Conservation (phyloP, 805 yeast species). For the Candida endomychidarum region DNA sequence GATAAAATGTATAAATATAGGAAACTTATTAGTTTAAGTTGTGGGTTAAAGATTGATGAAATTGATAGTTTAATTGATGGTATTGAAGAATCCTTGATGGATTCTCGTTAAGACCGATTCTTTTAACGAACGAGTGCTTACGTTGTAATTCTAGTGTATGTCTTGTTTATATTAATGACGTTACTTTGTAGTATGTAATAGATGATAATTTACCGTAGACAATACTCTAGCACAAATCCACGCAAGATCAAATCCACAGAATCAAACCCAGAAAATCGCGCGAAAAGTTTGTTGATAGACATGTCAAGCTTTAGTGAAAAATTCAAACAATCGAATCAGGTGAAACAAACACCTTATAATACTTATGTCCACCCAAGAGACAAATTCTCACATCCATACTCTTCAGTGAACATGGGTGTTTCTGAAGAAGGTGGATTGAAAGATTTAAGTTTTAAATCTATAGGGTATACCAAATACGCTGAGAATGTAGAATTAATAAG, state of each 20-base stretch:
- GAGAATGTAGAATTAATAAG: conserved; percentile 37
- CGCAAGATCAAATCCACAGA: background rate
- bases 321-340: conserved; percentile 9
- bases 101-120: conserved; percentile 13
- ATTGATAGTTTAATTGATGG: conserved; percentile 82
- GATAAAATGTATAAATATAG: conserved; percentile 72
- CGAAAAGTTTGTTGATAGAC: conserved; percentile 4
- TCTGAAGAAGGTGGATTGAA: conserved; percentile 43
- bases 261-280: background rate
- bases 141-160: background rate
- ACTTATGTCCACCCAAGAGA: conserved; percentile 19
- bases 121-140: too few relatives aligned
- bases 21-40: conserved; percentile 69
- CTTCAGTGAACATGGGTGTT: conserved; percentile 40
- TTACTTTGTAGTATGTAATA: background rate
- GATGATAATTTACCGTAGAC: too few relatives aligned
- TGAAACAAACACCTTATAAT: conserved; percentile 14
- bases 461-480: conserved; percentile 34
- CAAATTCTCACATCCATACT: conserved; percentile 22
- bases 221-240: background rate
- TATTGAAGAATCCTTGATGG: conserved; percentile 48
- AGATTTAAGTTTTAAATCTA: conserved; percentile 42
- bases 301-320: conserved; percentile 15
- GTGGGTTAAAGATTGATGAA: conserved; percentile 77
- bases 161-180: background rate